These are phyloP conservation scores for Persicaria maculosa DNA, from an alignment of 148 eudicot genomes.

Conservation along the genomic window DNA sequence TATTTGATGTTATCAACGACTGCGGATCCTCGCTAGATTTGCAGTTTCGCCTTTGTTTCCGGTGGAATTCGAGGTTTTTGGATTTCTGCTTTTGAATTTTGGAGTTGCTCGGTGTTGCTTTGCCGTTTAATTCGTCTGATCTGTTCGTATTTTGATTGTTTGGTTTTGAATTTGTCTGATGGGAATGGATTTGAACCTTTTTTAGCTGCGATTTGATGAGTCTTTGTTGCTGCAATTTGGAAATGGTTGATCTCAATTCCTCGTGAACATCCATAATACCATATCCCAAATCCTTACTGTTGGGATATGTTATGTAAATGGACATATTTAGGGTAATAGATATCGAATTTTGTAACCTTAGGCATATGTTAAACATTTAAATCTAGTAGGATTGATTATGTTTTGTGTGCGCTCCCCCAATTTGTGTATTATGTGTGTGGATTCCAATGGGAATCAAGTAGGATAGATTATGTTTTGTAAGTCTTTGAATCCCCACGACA, in stretches of 20 bases:
- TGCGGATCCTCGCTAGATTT: slow-evolving; percentile 1
- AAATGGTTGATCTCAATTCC: too few species aligned
- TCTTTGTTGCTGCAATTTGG: not conserved
- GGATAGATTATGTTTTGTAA: not conserved
- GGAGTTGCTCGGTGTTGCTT: not conserved
- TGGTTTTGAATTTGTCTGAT: not conserved
- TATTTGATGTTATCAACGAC: not conserved
- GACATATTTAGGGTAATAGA: too few species aligned
- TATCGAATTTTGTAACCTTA: too few species aligned
- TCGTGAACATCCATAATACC: too few species aligned
- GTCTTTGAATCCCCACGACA: too few species aligned
- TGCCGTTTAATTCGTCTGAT: not conserved
- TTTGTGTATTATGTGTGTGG: not conserved
- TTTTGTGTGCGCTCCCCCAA: not conserved
- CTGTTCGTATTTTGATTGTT: not conserved
- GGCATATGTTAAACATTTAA: too few species aligned
- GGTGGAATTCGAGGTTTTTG: not conserved
- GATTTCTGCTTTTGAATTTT: not conserved
- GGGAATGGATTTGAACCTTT: not conserved
- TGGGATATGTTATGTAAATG: too few species aligned
- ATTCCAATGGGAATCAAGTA: not conserved
- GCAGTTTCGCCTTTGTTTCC: not conserved
- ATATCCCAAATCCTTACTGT: too few species aligned
- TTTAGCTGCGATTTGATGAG: not conserved
- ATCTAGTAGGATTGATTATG: too few species aligned